Evolutionary conservation across 2,329 filamentous ascomycete genomes (phyloP), one percentile per base, ranked within the genome.

Genomic region (Venturia nashicola): DNA sequence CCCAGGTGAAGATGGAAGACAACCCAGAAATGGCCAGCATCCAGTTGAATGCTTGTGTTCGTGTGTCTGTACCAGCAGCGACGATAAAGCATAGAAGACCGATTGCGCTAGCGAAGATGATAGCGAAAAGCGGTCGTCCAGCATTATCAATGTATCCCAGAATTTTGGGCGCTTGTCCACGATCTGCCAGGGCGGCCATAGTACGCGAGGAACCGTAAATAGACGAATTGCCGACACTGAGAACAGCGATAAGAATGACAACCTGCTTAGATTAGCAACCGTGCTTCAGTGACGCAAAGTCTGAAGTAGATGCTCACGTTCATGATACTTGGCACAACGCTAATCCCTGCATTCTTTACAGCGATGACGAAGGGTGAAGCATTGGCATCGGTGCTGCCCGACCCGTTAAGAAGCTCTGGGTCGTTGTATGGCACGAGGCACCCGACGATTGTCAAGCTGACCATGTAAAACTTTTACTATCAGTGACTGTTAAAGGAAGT

Each of bases 321-420:
- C 88, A 95, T 92, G 62, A 94, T 80, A 0, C 87, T 90, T 1
- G 89, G 88, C 3, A 94, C 81, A 2, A 86, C 84, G 43, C 82
- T 76, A 68, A 95, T 92, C 11, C 88, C 86, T 2, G 90, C 89
- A 66, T 89, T 86, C 68, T 87, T 80, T 68, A 94, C 92, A 66
- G 90, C 89, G 69, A 95, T 91, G 69, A 95, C 90, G 72, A 95
- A 95, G 1, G 91, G 91, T 7, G 89, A 93, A 0, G 89, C 86
- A 39, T 83, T 83, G 59, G 86, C 83, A 72, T 89, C 83, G 57
- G 82, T 81, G 20, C 79, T 78, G 59, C 76, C 80, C 32, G 72
- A 76, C 42, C 78, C 78, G 5, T 77, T 77, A 1, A 88, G 76
- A 0, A 94, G 84, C 3, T 80, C 77, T 0, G 71, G 64, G 67